Evolutionary conservation across 2,329 filamentous ascomycete species (phyloP).

Genomic region (Bipolaris gigantea): DNA sequence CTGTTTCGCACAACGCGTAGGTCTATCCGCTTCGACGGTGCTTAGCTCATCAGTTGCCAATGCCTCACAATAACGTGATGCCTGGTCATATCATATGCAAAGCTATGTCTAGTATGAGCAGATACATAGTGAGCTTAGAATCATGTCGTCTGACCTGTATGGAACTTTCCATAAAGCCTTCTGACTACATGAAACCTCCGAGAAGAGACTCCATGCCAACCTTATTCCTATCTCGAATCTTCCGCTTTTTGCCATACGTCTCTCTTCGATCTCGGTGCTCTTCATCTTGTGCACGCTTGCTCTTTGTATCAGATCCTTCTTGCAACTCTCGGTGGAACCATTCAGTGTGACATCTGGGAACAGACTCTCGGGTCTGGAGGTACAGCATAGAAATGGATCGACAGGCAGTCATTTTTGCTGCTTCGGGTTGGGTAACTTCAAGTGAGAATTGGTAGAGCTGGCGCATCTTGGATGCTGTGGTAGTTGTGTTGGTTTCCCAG

Average conservation of each 20-base stretch:
- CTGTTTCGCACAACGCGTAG: neutral
- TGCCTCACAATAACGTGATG: neutral
- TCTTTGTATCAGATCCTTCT: neutral
- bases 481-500: constrained; percentile 8
- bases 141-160: neutral
- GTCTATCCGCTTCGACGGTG: neutral
- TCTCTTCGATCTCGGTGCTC: neutral
- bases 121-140: neutral
- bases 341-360: neutral
- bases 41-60: neutral
- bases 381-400: constrained; percentile 10
- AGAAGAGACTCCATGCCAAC: constrained; percentile 28
- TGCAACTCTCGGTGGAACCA: constrained; percentile 14
- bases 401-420: neutral
- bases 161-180: neutral
- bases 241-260: constrained; percentile 23
- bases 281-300: neutral
- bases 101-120: neutral
- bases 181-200: constrained; percentile 18
- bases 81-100: neutral
- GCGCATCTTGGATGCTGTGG: constrained; percentile 15
- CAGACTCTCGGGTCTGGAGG: neutral
- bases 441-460: constrained; percentile 15
- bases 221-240: constrained; percentile 23
- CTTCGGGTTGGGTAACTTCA: neutral